Base-by-base conservation (phyloP, 768 basidiomycete genomes). In the Naganishia kalamii region DNA sequence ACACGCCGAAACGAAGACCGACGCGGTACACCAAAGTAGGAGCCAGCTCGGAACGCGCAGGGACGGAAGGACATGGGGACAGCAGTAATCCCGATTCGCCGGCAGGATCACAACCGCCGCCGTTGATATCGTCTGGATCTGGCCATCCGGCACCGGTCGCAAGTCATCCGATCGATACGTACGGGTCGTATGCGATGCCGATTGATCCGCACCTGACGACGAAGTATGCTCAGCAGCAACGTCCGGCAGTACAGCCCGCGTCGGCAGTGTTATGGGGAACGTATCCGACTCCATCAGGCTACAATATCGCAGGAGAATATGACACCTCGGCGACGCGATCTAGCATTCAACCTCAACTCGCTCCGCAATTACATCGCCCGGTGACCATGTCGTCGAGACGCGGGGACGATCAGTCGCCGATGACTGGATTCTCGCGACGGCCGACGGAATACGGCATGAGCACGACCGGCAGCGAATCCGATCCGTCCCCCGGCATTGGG, bases 1-100 rank as follows among this genome's bases (percentile, higher is more conserved):
- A 67, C 43, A 67, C 62, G 23, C 66, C 59, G 3, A 67, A 67
- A 27, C 1, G 66, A 23, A 44, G 60, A 40, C 66, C 66, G 10
- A 57, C 54, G 33, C 27, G 54, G 12, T 57, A 57, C 17, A 35
- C 35, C 3, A 57, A 35, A 27, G 32, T 57, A 4, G 54, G 54
- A 40, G 23, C 12, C 12, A 57, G 11, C 30, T 40, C 23, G 21
- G 23, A 5, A 10, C 32, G 37, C 25, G 13, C 23, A 25, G 21
- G 43, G 8, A 40, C 19, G 27, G 54, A 57, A 4, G 54, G 37
- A 37, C 35, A 40, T 44, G 43, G 43, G 5, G 19, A n/a, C 5
- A 44, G 43, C 2, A 57, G 54, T 15, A 12, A 23, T 11, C n/a
- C 54, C 2, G 23, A 27, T 23, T 57, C 54, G 11, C 54, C 54